Evolutionary conservation across 768 basidiomycete species (phyloP), one percentile per base, ranked within the genome.

Genomic region (Mycena latifolia): DNA sequence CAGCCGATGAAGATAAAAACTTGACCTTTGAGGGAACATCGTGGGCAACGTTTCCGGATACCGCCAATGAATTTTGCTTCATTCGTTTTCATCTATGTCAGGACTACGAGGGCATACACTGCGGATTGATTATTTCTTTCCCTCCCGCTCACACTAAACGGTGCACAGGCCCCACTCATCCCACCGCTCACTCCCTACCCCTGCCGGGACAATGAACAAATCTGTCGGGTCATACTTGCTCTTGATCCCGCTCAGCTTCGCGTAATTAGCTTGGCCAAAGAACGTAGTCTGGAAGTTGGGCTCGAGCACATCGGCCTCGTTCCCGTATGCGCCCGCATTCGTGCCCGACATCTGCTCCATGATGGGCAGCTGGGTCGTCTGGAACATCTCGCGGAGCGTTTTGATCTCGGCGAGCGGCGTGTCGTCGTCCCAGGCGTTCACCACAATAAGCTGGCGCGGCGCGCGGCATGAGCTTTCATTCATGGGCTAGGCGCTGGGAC

Each of bases 151-250:
- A 14, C 14, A 35, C 37, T 29, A 63, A 25, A 63, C n/a, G n/a
- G 31, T 55, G 33, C 54, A 63, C 10, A 67, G 17, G 3, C 46
- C 61, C 25, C 33, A 55, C 51, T 50, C 60, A 67, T 85, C 84
- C 85, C 85, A 87, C 2, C 83, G 78, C 22, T 87, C 84, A 4
- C 84, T 84, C 0, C 84, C 85, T 0, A 88, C 84, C 1, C 86
- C 87, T 24, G 77, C 73, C 0, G 72, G 62, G 20, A 86, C 82
- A 7, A 86, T 72, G 69, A 87, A 88, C 14, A 87, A 58, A 28
- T 71, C 76, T 14, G 73, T 60, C 0, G 85, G 81, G 71, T 88
- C 86, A 55, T 85, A 84, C 64, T 72, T 77, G 7, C 55, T 35
- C 70, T 87, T 81, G 55, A 79, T 75, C 14, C 3, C 27, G 46